Evolutionary conservation across 768 basidiomycete species (phyloP), one percentile per base, ranked within the genome.

Genomic region (Tephrocybe rancida): DNA sequence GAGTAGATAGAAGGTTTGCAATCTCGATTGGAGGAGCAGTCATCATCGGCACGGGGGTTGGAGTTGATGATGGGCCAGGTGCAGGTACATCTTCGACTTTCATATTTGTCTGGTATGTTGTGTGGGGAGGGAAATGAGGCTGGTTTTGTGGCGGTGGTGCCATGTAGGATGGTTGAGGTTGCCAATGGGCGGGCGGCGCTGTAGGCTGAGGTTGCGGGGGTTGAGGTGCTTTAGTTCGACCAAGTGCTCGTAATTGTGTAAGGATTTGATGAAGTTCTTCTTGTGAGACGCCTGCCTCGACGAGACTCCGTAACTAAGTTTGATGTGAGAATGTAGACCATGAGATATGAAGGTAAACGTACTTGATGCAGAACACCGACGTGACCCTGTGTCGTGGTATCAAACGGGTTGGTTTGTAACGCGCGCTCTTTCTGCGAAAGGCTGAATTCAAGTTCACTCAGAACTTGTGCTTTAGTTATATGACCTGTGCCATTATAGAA

Each of bases 341-440:
- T 50, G 21, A 37, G 11, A 51, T 18, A 5, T 25, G 54, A 22
- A 39, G 8, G 9, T 22, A 16, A 1, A 66, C 87, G 42, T 64
- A 93, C 94, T 79, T 95, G 91, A 53, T 87, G 83, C 26, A 98
- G 73, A 26, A 95, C 83, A 48, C 76, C 78, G 8, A 97, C 79
- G 56, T 98, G 93, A 50, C 80, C 84, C 54, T 84, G 82, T 1
- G 88, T 76, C 9, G 75, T 67, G 14, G 73, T 63, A 63, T 98
- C 93, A 65, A 86, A 88, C 0, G 87, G 89, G 57, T 92, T 92
- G 1, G 74, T 58, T 61, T 89, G 88, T 2, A 90, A 59, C 10
- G 78, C 75, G 6, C 90, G 84, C 62, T 94, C 87, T 67, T 93
- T 92, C 64, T 90, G 86, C 43, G 86, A 81, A 26, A 95, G 76